Percentiles rank a stretch among this genome's conserved stretches.
These are phyloP conservation scores for Pleurotus tuber-regium DNA, from an alignment of 768 basidiomycete genomes.

Conservation along the genomic window DNA sequence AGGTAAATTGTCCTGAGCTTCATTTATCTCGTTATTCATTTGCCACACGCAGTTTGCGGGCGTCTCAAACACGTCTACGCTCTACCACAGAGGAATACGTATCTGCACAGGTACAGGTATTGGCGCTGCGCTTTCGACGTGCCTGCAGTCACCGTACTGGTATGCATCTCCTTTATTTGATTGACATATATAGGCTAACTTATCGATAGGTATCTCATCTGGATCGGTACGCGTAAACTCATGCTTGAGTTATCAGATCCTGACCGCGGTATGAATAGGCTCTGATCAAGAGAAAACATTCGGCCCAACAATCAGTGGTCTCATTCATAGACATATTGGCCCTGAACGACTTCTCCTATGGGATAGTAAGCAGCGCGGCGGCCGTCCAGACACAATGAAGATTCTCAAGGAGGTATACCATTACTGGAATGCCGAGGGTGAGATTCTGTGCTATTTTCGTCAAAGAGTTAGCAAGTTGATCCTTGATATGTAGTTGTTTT, in stretches of 20 bases:
- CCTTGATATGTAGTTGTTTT: constrained; percentile 53
- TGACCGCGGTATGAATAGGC: constrained; percentile 32
- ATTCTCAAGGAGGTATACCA: constrained; percentile 66
- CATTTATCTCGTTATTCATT: not conserved
- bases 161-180: constrained; percentile 23
- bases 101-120: constrained; percentile 83
- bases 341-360: constrained; percentile 74
- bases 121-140: constrained; percentile 76
- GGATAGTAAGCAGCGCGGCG: constrained; percentile 70
- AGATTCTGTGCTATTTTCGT: constrained; percentile 4
- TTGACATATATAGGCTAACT: constrained; percentile 14
- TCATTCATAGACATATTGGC: constrained; percentile 68
- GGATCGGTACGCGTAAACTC: constrained; percentile 59
- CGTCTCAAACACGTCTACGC: constrained; percentile 74
- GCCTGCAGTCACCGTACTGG: constrained; percentile 75
- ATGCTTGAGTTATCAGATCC: too few species aligned
- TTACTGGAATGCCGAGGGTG: constrained; percentile 72
- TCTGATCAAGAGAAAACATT: constrained; percentile 85
- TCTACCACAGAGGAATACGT: constrained; percentile 80
- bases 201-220: constrained; percentile 64
- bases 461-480: constrained; percentile 3
- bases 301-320: constrained; percentile 61
- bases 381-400: constrained; percentile 77
- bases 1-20: constrained; percentile 40
- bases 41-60: constrained; percentile 58